Conservation (phyloP, 352 stramenopile genomes). For the Plasmopara viticola region DNA sequence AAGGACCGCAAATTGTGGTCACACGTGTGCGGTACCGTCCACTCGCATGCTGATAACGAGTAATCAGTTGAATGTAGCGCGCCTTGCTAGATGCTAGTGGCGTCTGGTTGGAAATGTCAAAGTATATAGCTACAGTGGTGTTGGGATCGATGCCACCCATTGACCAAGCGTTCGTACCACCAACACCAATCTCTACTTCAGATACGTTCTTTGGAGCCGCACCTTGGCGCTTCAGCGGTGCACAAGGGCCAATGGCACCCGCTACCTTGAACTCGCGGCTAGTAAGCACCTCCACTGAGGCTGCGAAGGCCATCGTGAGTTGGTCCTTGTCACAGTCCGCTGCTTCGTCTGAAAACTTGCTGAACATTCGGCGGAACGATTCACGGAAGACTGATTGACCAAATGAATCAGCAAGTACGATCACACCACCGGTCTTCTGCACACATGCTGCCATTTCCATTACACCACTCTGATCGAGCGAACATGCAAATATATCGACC, state of each 20-base stretch:
- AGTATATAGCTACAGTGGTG: slow-evolving; percentile 99
- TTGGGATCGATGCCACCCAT: slow-evolving; percentile 96
- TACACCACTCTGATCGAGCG: slow-evolving; percentile 95
- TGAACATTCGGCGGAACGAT: slow-evolving; percentile 96
- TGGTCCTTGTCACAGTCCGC: slow-evolving; percentile 92
- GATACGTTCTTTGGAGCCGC: slow-evolving; percentile 89
- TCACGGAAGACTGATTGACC: slow-evolving; percentile 99
- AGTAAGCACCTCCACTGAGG: slow-evolving; percentile 95
- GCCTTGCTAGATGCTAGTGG: slow-evolving; percentile 79
- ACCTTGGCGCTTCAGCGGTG: slow-evolving; percentile 93
- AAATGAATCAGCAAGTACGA: slow-evolving; percentile 98
- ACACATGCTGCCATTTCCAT: slow-evolving; percentile 98
- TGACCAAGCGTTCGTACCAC: slow-evolving; percentile 90
- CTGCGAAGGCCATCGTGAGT: slow-evolving; percentile 94
- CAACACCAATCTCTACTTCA: slow-evolving; percentile 94
- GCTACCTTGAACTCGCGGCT: slow-evolving; percentile 98
- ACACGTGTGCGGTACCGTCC: slow-evolving; percentile 93
- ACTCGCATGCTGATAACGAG: slow-evolving; percentile 97
- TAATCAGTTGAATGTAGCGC: slow-evolving; percentile 97
- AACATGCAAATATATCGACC: slow-evolving; percentile 99
- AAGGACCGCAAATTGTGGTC: slow-evolving; percentile 95
- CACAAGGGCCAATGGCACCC: slow-evolving; percentile 96
- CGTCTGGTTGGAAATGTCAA: slow-evolving; percentile 93
- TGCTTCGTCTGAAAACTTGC: slow-evolving; percentile 92
- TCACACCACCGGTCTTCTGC: slow-evolving; percentile 97